These are phyloP conservation scores for Fallopia convolvulus DNA, from an alignment of 148 eudicot species.

Conservation along the genomic window DNA sequence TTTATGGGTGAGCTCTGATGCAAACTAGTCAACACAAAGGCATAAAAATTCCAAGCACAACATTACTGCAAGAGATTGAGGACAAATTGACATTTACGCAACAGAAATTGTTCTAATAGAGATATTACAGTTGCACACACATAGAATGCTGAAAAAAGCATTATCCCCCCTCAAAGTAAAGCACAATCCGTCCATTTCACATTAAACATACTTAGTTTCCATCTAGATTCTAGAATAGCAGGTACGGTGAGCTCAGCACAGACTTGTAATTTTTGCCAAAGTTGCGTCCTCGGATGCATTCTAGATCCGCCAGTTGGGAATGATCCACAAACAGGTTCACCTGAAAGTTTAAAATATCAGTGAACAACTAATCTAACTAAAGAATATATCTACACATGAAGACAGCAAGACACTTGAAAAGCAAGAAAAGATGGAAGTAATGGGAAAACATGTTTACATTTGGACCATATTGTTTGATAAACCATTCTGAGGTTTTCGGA, in stretches of 20 bases:
- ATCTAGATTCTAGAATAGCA: constrained; percentile 17
- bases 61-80: too few species aligned
- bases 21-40: too few species aligned
- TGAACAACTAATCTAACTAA: constrained; percentile 1
- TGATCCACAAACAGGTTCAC: constrained; percentile 93
- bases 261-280: constrained; percentile 68
- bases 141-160: too few species aligned
- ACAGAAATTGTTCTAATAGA: neutral
- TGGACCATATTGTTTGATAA: constrained; percentile 81
- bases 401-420: neutral
- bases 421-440: neutral
- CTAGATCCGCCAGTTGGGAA: constrained; percentile 78
- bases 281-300: constrained; percentile 75
- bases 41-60: too few species aligned
- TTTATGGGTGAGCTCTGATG: too few species aligned
- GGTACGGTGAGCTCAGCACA: constrained; percentile 58
- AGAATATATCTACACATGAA: neutral
- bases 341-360: constrained; percentile 26
- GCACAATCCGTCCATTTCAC: neutral
- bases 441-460: constrained; percentile 32
- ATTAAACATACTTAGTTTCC: neutral
- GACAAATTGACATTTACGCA: too few species aligned
- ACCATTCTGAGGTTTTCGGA: constrained; percentile 80
- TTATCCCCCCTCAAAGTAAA: neutral
- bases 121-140: neutral